A percentile compares a stretch with the other conserved stretches of the same genome.
These are phyloP conservation scores for Pseudogymnoascus sp. DNA, from an alignment of 2,329 filamentous ascomycete species.

Conservation along the genomic window DNA sequence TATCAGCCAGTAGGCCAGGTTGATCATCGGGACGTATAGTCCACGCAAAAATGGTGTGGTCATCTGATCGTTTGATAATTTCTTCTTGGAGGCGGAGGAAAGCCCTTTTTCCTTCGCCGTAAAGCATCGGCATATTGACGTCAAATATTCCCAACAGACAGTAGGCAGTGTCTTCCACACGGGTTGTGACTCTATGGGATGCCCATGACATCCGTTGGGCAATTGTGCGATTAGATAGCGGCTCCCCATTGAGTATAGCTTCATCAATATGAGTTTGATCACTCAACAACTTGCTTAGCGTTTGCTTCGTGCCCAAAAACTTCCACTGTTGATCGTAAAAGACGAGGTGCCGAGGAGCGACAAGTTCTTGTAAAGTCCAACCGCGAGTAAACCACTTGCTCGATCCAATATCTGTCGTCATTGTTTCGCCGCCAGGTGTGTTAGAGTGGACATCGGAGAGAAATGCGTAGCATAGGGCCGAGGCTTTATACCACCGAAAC, in stretches of 20 bases:
- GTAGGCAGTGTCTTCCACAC: slow-evolving; percentile 36
- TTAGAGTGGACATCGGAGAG: slow-evolving; percentile 13
- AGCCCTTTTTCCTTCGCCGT: slow-evolving; percentile 30
- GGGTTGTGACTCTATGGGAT: slow-evolving; percentile 27
- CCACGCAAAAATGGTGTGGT: not conserved
- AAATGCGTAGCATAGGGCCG: slow-evolving; percentile 19
- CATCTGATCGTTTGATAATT: slow-evolving; percentile 32
- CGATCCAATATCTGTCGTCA: slow-evolving; percentile 7
- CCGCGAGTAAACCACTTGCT: no score
- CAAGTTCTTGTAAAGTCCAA: slow-evolving; percentile 14
- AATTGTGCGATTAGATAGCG: slow-evolving; percentile 22
- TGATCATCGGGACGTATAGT: not conserved
- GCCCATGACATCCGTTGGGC: slow-evolving; percentile 29
- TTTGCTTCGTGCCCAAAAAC: slow-evolving; percentile 36
- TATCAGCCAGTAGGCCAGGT: not conserved
- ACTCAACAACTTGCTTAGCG: slow-evolving; percentile 34
- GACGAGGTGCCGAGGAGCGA: slow-evolving; percentile 23
- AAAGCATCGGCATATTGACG: slow-evolving; percentile 37
- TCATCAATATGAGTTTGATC: slow-evolving; percentile 31
- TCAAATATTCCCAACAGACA: slow-evolving; percentile 36
- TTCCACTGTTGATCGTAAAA: slow-evolving; percentile 30
- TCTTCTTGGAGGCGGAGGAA: slow-evolving; percentile 31
- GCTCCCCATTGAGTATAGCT: slow-evolving; percentile 25
- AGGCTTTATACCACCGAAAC: slow-evolving; percentile 20
- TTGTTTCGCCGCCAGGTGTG: not conserved